These are phyloP conservation scores for Chaetothyriales sp. DNA, from an alignment of 2,329 filamentous ascomycete genomes.

Conservation along the genomic window DNA sequence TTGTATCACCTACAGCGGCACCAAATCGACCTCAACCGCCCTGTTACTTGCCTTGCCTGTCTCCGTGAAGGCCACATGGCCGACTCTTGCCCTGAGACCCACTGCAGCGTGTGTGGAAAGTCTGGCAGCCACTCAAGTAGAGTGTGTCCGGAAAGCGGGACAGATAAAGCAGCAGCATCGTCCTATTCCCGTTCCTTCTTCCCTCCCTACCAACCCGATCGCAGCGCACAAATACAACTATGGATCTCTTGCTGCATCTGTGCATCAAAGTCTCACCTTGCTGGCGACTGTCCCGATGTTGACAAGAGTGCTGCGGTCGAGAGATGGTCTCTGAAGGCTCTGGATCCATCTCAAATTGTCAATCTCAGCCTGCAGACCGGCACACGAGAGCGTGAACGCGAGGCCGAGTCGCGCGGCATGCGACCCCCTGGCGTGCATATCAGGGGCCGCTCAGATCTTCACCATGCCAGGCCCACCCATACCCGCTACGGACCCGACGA, in stretches of 20 bases:
- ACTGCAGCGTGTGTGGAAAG: slow-evolving; percentile 30
- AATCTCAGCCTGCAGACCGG: slow-evolving; percentile 23
- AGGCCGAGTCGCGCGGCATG: slow-evolving; percentile 11
- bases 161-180: slow-evolving; percentile 47
- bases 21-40: slow-evolving; percentile 26
- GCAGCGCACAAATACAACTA: slow-evolving; percentile 21
- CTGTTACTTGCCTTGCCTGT: slow-evolving; percentile 29
- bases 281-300: slow-evolving; percentile 30
- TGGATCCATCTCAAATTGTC: slow-evolving; percentile 24
- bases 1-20: slow-evolving; percentile 26
- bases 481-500: slow-evolving; percentile 3
- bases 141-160: slow-evolving; percentile 27
- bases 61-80: slow-evolving; percentile 29
- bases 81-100: slow-evolving; percentile 27
- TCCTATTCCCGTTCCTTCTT: slow-evolving; percentile 34
- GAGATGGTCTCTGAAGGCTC: slow-evolving; percentile 25
- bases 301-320: slow-evolving; percentile 21
- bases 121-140: slow-evolving; percentile 27
- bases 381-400: slow-evolving; percentile 13
- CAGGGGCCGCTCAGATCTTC: slow-evolving; percentile 24
- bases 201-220: slow-evolving; percentile 15
- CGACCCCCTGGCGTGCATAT: slow-evolving; percentile 22
- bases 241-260: slow-evolving; percentile 32
- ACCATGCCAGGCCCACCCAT: slow-evolving; percentile 9
- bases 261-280: slow-evolving; percentile 28